Evolutionary conservation across 495 filamentous ascomycete genomes (phyloP), one percentile per base, ranked within the genome.

Genomic region (Talaromyces trachyspermus): DNA sequence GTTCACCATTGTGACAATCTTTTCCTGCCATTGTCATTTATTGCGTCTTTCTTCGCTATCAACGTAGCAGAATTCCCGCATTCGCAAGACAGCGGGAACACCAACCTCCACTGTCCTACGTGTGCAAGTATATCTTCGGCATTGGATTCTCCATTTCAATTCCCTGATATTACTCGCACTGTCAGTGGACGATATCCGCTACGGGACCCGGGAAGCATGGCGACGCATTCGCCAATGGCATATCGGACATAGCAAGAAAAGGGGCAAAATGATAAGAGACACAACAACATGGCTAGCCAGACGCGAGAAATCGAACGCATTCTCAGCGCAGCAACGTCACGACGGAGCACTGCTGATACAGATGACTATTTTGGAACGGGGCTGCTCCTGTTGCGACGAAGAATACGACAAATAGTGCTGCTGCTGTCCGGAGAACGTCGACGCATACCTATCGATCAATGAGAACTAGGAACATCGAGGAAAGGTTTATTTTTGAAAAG

Each of bases 1-100:
- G 6, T 87, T 87, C 51, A 88, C 84, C 5, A 79, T 85, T 49
- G 82, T 85, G 5, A 84, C 80, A 0, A 83, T 84, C 38, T 85
- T 24, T 85, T 85, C 66, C 62, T 87, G 3, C 81, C 82, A 0
- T 58, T 85, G 43, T 77, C 72, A 4, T 87, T 87, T 57, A 84
- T 86, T 49, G 72, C 79, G 0, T 75, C 77, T 1, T 75, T 86
- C 38, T 85, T 85, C 60, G 75, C 81, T 0, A 83, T 86, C 56
- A 79, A 81, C 39, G 61, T 86, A 41, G 49, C 56, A 10, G 76
- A 84, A 43, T 86, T 78, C 38, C 65, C 60, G 2, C 59, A 61
- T 6, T 55, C 46, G 4, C 8, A 36, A 4, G n/a, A n/a, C n/a
- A 51, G 68, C 32, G 62, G 61, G 2, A 42, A 42, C 30, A 46